Evolutionary conservation across 1,139 yeast species (phyloP), one percentile per base, ranked within the genome.

Genomic region (Martiniozyma asiatica): DNA sequence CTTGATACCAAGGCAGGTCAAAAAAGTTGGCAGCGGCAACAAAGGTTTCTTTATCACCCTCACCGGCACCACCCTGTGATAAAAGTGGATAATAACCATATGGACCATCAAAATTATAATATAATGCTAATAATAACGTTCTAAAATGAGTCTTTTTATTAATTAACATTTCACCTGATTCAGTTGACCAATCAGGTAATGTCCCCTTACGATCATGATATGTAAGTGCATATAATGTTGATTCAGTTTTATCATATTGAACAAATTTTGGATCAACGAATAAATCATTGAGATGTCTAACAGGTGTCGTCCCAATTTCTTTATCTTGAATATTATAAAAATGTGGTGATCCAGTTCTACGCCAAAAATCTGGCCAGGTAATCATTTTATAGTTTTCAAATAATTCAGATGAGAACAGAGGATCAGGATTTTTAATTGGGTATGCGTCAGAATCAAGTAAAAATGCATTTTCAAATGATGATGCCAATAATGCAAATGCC

Each of bases 321-420:
- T 58, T 54, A 4, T 64, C 68, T 4, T 73, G 65, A 30, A 72
- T 59, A 16, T 69, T 63, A 42, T 71, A 73, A 38, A 59, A 71
- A 25, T 50, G 50, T 3, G 80, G 80, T 3, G 74, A 67, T 2
- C 69, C 65, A 1, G 77, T 63, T 39, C 80, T 58, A 44, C 64
- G 58, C 81, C 81, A 73, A 41, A 68, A 73, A 46, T 73, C 81
- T 5, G 81, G 80, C 81, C 81, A 73, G 6, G 73, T 52, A 16
- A 58, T 39, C 45, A 50, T 39, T 12, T 40, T 33, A 30, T 40
- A 37, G 11, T 37, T 35, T 22, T 42, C 12, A 31, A 34, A 68
- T 8, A 66, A 45, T 8, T 54, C 53, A 18, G 66, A 59, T 8
- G 54, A 53, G 36, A 73, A 61, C 8, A 72, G 51, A 20, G 48